Base-by-base conservation (phyloP, 495 filamentous ascomycete species). In the Xylaria nigripes region DNA sequence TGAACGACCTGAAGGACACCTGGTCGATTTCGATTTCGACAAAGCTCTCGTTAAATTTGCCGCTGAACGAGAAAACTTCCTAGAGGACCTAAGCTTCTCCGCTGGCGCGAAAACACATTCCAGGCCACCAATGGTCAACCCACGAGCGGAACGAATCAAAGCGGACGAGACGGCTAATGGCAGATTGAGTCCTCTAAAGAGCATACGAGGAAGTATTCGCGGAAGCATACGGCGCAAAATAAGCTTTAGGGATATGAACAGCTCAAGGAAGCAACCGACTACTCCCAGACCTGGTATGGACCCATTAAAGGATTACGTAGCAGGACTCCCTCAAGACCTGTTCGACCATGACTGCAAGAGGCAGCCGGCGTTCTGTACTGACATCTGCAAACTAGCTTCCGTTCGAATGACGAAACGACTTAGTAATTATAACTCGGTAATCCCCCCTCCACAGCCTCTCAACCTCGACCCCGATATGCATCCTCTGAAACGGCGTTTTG, bases 371-470 rank as follows among this genome's bases (percentile, higher is more conserved):
- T 57, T 64, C 30, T 65, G 58, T 61, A 60, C 63, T 72, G 56
- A 69, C 64, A 58, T 64, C 58, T 62, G 44, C 49, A 58, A 54
- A 61, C 12, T 65, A 94, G 90, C 90, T 64, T 98, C 93, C 25
- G 78, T 95, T 58, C 83, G 92, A 55, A 95, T 89, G 2, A 86
- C 91, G 22, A 90, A 84, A 73, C 77, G 93, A 61, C 72, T 97
- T 38, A 96, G 92, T 66, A 96, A 95, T 63, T 98, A 98, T 68
- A 97, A 98, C 65, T 96, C 93, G 1, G 93, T 98, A 21, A 97
- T 98, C 45, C 93, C 93, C 7, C 84, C 81, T 0, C 93, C 93
- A 7, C 87, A 96, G 68, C 93, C 92, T 22, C 78, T 98, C 47
- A 86, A 92, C 58, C 79, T 85, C 23, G 85, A 88, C 54, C 88